These are phyloP conservation scores for Salicornia ramosissima DNA, from an alignment of 148 eudicot species.

Conservation along the genomic window DNA sequence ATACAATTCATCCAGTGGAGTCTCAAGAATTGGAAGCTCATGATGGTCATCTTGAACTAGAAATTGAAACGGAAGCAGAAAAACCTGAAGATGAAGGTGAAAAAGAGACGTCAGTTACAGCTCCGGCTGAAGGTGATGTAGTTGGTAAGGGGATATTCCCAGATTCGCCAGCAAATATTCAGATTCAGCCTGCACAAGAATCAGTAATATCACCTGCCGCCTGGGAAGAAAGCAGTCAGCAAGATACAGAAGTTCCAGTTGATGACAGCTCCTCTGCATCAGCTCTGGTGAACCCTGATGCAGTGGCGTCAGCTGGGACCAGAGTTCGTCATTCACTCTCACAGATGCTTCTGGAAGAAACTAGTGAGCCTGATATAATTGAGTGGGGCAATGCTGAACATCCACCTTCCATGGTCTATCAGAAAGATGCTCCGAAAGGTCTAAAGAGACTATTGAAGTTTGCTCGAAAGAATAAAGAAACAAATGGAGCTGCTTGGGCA, in stretches of 20 bases:
- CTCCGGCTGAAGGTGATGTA: slow-evolving; percentile 27
- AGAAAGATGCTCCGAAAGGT: slow-evolving; percentile 95
- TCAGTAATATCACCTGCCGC: slow-evolving; percentile 67
- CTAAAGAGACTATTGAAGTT: slow-evolving; percentile 88
- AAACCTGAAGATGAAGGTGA: slow-evolving; percentile 27
- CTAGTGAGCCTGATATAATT: slow-evolving; percentile 58
- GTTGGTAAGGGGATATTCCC: slow-evolving; percentile 16
- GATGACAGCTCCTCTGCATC: slow-evolving; percentile 29
- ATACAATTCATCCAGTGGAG: slow-evolving; percentile 28
- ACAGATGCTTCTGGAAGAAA: slow-evolving; percentile 93
- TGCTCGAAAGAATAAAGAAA: slow-evolving; percentile 76
- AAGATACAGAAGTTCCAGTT: slow-evolving; percentile 37
- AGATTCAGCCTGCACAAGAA: slow-evolving; percentile 51
- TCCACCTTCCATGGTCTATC: slow-evolving; percentile 77
- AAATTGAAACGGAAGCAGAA: slow-evolving; percentile 25
- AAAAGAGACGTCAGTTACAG: slow-evolving; percentile 24
- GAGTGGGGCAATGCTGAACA: slow-evolving; percentile 98
- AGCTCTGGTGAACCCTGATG: slow-evolving; percentile 32
- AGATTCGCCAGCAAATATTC: slow-evolving; percentile 32
- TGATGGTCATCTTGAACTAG: slow-evolving; percentile 23
- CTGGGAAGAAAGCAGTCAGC: slow-evolving; percentile 75
- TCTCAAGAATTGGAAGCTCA: slow-evolving; percentile 23
- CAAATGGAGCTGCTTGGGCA: slow-evolving; percentile 60
- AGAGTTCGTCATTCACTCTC: slow-evolving; percentile 88
- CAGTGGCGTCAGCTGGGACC: slow-evolving; percentile 42